These are phyloP conservation scores for Trapa incisa DNA, from an alignment of 345 rosid species.

Conservation along the genomic window DNA sequence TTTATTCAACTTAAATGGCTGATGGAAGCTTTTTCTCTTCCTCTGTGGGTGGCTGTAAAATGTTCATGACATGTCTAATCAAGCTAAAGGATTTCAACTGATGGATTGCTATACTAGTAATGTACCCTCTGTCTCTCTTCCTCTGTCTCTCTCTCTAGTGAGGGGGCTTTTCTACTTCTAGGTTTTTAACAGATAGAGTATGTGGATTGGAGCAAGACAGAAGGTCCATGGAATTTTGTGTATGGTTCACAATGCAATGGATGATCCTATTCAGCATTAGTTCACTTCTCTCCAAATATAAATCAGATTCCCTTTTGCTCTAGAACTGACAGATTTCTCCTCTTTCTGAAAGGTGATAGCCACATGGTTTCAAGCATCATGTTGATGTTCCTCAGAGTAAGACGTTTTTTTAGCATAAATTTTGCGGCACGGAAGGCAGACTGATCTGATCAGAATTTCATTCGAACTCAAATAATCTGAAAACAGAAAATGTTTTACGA, in stretches of 20 bases:
- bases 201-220: background rate
- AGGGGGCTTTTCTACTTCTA: no score
- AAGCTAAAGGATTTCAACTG: background rate
- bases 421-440: background rate
- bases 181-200: no score
- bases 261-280: background rate
- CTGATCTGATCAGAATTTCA: background rate
- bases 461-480: background rate
- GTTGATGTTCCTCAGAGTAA: background rate
- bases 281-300: background rate
- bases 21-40: background rate
- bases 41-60: background rate
- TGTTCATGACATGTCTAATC: background rate
- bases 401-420: background rate
- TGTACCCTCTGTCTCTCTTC: background rate
- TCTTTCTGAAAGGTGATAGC: no score
- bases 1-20: background rate
- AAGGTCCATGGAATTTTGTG: background rate
- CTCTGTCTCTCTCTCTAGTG: no score
- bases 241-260: background rate
- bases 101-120: background rate
- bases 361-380: background rate
- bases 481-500: background rate
- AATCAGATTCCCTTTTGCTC: background rate
- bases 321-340: background rate